A percentile compares a stretch with the other conserved stretches of the same genome.
Evolutionary conservation across 176 grass and related monocot species (phyloP).

Genomic region (Dactylis glomerata): DNA sequence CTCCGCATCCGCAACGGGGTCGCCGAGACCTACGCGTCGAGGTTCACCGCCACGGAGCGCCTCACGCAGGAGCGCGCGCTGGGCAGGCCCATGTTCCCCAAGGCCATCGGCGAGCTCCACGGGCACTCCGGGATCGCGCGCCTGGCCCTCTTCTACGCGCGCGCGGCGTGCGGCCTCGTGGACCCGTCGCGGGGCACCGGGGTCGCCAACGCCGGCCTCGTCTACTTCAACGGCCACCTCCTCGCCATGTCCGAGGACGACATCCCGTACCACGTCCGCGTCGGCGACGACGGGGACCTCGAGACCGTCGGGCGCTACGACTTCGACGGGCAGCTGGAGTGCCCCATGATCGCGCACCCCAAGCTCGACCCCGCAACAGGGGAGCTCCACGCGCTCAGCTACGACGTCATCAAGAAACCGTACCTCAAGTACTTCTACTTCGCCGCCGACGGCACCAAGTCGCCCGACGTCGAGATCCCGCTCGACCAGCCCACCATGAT

Average conservation of each 20-base stretch:
- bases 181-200: conserved; percentile 61
- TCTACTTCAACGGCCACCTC: conserved; percentile 75
- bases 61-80: conserved; percentile 63
- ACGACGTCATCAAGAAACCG: conserved; percentile 92
- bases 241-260: conserved; percentile 99
- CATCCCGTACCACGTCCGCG: conserved; percentile 76
- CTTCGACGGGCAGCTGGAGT: conserved; percentile 67
- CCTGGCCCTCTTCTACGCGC: conserved; percentile 74
- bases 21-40: conserved; percentile 72
- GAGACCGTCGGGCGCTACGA: conserved; percentile 68
- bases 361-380: conserved; percentile 66
- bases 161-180: conserved; percentile 66
- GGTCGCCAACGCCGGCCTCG: conserved; percentile 82
- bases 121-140: conserved; percentile 86
- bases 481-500: conserved; percentile 95
- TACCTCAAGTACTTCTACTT: conserved; percentile 91
- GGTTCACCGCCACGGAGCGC: conserved; percentile 66
- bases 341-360: conserved; percentile 86
- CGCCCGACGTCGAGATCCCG: conserved; percentile 79
- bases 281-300: conserved; percentile 52
- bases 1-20: conserved; percentile 52
- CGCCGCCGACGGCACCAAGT: conserved; percentile 60
- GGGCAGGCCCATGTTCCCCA: conserved; percentile 69
- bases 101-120: conserved; percentile 92
- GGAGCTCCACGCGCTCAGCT: conserved; percentile 86